Evolutionary conservation across 2,329 filamentous ascomycete species (phyloP).

Genomic region (Aspergillus melleus): DNA sequence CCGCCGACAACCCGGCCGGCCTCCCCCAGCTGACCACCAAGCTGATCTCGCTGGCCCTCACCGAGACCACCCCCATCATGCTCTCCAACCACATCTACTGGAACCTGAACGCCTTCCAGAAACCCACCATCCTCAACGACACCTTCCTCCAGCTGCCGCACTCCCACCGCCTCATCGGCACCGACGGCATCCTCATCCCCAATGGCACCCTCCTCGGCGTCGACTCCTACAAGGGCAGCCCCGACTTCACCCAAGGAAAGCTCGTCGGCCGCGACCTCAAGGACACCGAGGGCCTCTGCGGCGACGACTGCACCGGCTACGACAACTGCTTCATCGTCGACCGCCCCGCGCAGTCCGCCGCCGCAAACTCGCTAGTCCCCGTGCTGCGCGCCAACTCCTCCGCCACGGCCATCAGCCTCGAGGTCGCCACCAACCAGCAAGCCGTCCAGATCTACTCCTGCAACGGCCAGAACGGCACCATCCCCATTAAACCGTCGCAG

Average conservation of each 20-base stretch:
- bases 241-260: slow-evolving; percentile 74
- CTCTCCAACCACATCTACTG: slow-evolving; percentile 53
- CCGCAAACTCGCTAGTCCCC: slow-evolving; percentile 36
- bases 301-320: slow-evolving; percentile 79
- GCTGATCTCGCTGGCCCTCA: slow-evolving; percentile 46
- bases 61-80: slow-evolving; percentile 52
- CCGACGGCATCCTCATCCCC: slow-evolving; percentile 67
- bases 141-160: slow-evolving; percentile 48
- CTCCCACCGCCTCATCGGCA: slow-evolving; percentile 46
- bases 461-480: slow-evolving; percentile 69
- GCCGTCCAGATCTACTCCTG: slow-evolving; percentile 89
- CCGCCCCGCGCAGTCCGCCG: slow-evolving; percentile 37
- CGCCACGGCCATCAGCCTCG: slow-evolving; percentile 76
- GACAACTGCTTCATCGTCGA: slow-evolving; percentile 60
- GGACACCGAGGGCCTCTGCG: slow-evolving; percentile 71
- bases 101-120: slow-evolving; percentile 52
- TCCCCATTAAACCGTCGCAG: slow-evolving; percentile 44
- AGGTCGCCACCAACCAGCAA: slow-evolving; percentile 79
- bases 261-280: slow-evolving; percentile 70
- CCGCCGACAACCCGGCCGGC: slow-evolving; percentile 40
- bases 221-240: slow-evolving; percentile 57
- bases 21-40: slow-evolving; percentile 46
- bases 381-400: slow-evolving; percentile 66
- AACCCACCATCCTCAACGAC: slow-evolving; percentile 43
- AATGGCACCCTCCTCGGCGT: slow-evolving; percentile 74